phyloP scores from a whole-genome alignment of 169 alveolate species.

The Toxoplasma gondii region DNA sequence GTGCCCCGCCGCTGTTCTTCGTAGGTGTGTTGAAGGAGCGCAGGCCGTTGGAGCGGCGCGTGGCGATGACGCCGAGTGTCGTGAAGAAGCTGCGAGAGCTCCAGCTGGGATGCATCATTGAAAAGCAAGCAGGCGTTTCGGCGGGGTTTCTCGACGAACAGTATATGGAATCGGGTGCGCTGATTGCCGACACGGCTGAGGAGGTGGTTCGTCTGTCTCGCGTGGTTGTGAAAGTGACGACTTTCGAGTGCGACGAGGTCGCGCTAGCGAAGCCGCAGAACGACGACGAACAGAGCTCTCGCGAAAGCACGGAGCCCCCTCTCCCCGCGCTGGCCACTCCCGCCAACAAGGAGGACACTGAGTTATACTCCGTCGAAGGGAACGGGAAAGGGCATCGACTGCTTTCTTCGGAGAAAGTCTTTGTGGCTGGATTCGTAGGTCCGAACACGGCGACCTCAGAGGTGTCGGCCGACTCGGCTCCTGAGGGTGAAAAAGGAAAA shows the following conservation, averaged over 20 bases:
- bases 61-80: constrained; percentile 43
- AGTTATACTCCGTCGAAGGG: background rate
- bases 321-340: background rate
- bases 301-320: background rate
- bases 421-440: constrained; percentile 23
- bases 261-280: background rate
- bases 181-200: background rate
- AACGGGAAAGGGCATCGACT: background rate
- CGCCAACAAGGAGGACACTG: background rate
- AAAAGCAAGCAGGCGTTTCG: constrained; percentile 1
- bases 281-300: background rate
- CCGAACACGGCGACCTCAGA: constrained; percentile 13
- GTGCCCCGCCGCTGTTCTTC: constrained; percentile 18
- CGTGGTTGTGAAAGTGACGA: constrained; percentile 15
- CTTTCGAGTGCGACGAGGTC: constrained; percentile 9
- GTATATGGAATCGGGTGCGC: constrained; percentile 16
- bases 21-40: constrained; percentile 35
- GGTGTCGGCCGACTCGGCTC: background rate
- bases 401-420: constrained; percentile 3
- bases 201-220: constrained; percentile 1
- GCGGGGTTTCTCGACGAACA: constrained; percentile 21
- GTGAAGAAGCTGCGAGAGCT: constrained; percentile 19
- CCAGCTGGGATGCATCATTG: constrained; percentile 27
- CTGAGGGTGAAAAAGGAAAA: background rate
- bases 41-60: constrained; percentile 41